Evolutionary conservation across 2,329 filamentous ascomycete species (phyloP).

Genomic region (Aspergillus fumigatus): DNA sequence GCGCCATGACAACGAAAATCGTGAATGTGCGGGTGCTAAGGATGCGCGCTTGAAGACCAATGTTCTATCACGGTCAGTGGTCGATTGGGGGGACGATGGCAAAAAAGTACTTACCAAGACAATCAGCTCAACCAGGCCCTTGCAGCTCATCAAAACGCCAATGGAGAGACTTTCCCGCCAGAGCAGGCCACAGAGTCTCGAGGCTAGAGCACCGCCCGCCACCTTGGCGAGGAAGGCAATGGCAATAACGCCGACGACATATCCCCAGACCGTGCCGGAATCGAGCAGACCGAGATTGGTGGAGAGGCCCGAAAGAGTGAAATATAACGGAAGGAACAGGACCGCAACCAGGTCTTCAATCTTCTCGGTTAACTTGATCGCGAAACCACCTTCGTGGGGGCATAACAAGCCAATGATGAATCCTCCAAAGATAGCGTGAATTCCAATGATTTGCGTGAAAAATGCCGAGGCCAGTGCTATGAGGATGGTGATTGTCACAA

Average conservation of each 20-base stretch:
- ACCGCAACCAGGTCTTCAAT: constrained; percentile 85
- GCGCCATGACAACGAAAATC: constrained; percentile 91
- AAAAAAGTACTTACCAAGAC: constrained; percentile 63
- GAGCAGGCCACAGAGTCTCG: constrained; percentile 68
- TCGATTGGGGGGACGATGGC: not conserved
- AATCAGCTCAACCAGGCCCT: constrained; percentile 90
- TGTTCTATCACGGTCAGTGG: constrained; percentile 50
- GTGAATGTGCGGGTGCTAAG: constrained; percentile 79
- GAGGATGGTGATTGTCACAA: constrained; percentile 77
- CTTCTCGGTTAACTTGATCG: constrained; percentile 88
- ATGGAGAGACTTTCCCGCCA: constrained; percentile 91
- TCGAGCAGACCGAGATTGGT: constrained; percentile 83
- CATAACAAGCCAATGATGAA: constrained; percentile 88
- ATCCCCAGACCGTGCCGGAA: constrained; percentile 79
- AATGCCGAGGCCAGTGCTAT: constrained; percentile 75
- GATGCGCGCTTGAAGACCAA: constrained; percentile 78
- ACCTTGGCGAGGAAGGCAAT: constrained; percentile 86
- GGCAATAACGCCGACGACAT: constrained; percentile 75
- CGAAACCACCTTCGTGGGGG: constrained; percentile 83
- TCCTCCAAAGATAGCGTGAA: constrained; percentile 91
- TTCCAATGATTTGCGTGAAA: constrained; percentile 85
- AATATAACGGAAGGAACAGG: constrained; percentile 85
- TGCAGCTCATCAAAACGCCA: constrained; percentile 91
- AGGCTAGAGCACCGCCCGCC: constrained; percentile 73
- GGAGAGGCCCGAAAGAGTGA: constrained; percentile 83